Evolutionary conservation across 805 yeast species (phyloP).

Genomic region (Candida oleophila): DNA sequence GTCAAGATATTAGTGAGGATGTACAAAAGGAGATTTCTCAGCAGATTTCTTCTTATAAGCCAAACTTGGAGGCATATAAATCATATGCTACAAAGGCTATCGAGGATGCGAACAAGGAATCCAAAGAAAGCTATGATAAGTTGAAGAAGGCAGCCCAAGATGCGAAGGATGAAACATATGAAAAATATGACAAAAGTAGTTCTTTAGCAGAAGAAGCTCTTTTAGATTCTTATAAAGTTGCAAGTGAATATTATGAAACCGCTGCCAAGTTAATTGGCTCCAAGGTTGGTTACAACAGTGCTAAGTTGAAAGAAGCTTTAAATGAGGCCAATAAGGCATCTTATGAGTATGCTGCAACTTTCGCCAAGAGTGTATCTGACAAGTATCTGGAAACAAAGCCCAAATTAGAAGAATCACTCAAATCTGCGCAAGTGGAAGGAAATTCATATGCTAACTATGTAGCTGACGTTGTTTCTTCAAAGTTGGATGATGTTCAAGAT

Average conservation of each 20-base stretch:
- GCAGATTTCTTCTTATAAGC: conserved; percentile 18
- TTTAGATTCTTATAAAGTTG: conserved; percentile 14
- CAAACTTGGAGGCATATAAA: conserved; percentile 15
- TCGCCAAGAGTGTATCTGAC: conserved; percentile 11
- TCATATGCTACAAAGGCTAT: conserved; percentile 20
- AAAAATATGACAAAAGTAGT: conserved; percentile 12
- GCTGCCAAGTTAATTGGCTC: conserved; percentile 15
- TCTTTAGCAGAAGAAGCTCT: conserved; percentile 17
- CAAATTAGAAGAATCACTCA: conserved; percentile 10
- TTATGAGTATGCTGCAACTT: conserved; percentile 15
- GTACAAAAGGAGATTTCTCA: conserved; percentile 10
- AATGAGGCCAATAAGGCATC: conserved; percentile 16
- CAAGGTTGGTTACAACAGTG: conserved; percentile 10
- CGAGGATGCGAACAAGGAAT: conserved; percentile 6
- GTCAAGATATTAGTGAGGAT: conserved; percentile 5
- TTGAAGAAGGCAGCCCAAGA: conserved; percentile 3
- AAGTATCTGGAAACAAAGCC: conserved; percentile 11
- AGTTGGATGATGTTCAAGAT: not conserved
- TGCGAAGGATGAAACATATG: conserved; percentile 4
- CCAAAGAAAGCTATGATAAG: conserved; percentile 8
- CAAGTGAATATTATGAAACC: conserved; percentile 17
- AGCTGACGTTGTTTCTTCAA: not conserved
- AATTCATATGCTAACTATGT: conserved; percentile 5
- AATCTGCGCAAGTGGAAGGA: conserved; percentile 10
- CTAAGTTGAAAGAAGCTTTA: conserved; percentile 15